Percentiles rank a stretch among this genome's conserved stretches.
Evolutionary conservation across 75 land plant genomes (phyloP).

Genomic region (Pinus taeda): DNA sequence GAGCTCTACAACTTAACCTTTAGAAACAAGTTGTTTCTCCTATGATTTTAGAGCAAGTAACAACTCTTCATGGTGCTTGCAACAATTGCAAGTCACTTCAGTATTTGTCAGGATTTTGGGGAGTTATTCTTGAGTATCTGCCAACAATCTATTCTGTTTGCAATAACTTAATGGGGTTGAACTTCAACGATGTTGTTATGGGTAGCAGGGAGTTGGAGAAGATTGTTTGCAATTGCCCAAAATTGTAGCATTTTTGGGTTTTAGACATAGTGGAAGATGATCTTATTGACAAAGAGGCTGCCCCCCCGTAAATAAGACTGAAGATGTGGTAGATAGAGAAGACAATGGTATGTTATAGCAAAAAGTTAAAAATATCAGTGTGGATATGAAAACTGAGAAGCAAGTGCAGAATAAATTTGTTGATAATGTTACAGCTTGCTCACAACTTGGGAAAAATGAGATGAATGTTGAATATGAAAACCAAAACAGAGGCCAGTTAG

Average conservation of each 20-base stretch:
- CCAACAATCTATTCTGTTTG: slow-evolving; percentile 57
- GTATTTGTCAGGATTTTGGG: slow-evolving; percentile 70
- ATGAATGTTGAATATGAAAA: too few relatives aligned
- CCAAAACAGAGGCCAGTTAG: too few relatives aligned
- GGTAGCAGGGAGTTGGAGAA: slow-evolving; percentile 43
- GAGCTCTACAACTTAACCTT: slow-evolving; percentile 66
- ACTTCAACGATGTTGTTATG: slow-evolving; percentile 67
- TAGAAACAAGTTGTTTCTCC: slow-evolving; percentile 69
- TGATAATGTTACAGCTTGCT: too few relatives aligned
- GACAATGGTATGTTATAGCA: too few relatives aligned
- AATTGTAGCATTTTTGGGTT: slow-evolving; percentile 73
- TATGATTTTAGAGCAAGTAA: slow-evolving; percentile 16
- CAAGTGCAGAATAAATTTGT: too few relatives aligned
- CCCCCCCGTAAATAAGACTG: too few relatives aligned
- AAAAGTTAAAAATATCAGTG: too few relatives aligned
- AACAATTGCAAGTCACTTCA: slow-evolving; percentile 36
- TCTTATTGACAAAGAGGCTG: too few relatives aligned
- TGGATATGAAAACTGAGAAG: too few relatives aligned
- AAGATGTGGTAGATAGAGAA: too few relatives aligned
- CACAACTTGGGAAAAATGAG: too few relatives aligned
- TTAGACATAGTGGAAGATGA: too few relatives aligned
- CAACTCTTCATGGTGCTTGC: slow-evolving; percentile 35
- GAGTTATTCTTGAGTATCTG: slow-evolving; percentile 36
- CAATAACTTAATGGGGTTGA: slow-evolving; percentile 55
- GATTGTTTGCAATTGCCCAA: slow-evolving; percentile 53